Evolutionary conservation across 176 grass and related monocot genomes (phyloP).

Genomic region (Microstegium vimineum): DNA sequence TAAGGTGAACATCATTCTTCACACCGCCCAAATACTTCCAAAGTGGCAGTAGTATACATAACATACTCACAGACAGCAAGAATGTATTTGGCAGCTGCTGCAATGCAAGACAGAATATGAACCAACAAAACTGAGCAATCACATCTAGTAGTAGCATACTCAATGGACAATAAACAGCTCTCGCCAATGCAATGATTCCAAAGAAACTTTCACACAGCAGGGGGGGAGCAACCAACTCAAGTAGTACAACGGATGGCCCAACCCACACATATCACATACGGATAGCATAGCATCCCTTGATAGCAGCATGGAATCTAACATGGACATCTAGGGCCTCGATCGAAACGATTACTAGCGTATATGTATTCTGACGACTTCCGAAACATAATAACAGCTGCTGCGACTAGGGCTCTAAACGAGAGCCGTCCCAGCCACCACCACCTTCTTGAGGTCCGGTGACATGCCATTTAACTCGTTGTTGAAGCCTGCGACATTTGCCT

Average conservation of each 20-base stretch:
- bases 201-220: slow-evolving; percentile 22
- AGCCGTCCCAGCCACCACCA: not conserved
- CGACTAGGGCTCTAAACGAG: not conserved
- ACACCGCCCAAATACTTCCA: not conserved
- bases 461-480: slow-evolving; percentile 46
- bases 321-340: slow-evolving; percentile 15
- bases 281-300: not conserved
- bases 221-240: slow-evolving; percentile 11
- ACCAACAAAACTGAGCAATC: not conserved
- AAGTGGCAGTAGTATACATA: not conserved
- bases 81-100: not conserved
- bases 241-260: not conserved
- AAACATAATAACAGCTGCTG: slow-evolving; percentile 14
- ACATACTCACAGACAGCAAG: not conserved
- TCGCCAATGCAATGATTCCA: slow-evolving; percentile 6
- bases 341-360: slow-evolving; percentile 24
- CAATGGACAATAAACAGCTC: slow-evolving; percentile 23
- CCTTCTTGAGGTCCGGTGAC: not conserved
- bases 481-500: slow-evolving; percentile 62
- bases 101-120: not conserved
- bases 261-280: slow-evolving; percentile 12
- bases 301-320: slow-evolving; percentile 1
- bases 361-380: slow-evolving; percentile 18
- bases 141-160: not conserved
- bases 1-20: not conserved